Conservation (phyloP, 495 filamentous ascomycete species). For the Elasticomyces elasticus region DNA sequence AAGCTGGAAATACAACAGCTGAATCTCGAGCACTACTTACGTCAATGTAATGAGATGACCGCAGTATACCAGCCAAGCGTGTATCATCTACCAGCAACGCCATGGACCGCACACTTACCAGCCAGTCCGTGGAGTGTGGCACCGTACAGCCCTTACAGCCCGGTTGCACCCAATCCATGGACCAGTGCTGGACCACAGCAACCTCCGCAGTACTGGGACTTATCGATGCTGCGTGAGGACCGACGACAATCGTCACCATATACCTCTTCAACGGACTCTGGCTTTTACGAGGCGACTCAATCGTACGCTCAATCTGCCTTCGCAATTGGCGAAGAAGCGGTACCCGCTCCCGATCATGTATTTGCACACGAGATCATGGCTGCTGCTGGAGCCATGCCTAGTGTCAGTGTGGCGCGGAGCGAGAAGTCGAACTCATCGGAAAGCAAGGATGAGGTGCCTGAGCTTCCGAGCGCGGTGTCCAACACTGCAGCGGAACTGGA, state of each 20-base stretch:
- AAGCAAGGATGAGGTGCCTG: slow-evolving; percentile 7
- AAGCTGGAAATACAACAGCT: slow-evolving; percentile 14
- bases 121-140: background rate
- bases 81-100: background rate
- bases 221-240: slow-evolving; percentile 10
- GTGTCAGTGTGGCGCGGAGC: background rate
- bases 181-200: background rate
- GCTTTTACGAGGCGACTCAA: slow-evolving; percentile 10
- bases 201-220: slow-evolving; percentile 16
- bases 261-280: slow-evolving; percentile 9
- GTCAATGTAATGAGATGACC: slow-evolving; percentile 8
- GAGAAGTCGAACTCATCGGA: background rate
- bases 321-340: background rate
- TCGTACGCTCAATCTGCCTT: slow-evolving; percentile 3
- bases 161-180: slow-evolving; percentile 1
- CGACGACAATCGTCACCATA: slow-evolving; percentile 1
- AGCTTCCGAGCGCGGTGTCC: background rate
- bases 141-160: slow-evolving; percentile 2
- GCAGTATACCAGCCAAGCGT: background rate
- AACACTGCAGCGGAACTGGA: background rate
- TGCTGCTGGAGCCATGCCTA: background rate
- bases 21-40: slow-evolving; percentile 4
- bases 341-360: slow-evolving; percentile 5
- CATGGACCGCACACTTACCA: background rate
- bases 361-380: slow-evolving; percentile 12